Percentiles rank a stretch among this genome's conserved stretches.
phyloP scores from a whole-genome alignment of 2,329 filamentous ascomycete species.

The Trichoderma lentiforme region DNA sequence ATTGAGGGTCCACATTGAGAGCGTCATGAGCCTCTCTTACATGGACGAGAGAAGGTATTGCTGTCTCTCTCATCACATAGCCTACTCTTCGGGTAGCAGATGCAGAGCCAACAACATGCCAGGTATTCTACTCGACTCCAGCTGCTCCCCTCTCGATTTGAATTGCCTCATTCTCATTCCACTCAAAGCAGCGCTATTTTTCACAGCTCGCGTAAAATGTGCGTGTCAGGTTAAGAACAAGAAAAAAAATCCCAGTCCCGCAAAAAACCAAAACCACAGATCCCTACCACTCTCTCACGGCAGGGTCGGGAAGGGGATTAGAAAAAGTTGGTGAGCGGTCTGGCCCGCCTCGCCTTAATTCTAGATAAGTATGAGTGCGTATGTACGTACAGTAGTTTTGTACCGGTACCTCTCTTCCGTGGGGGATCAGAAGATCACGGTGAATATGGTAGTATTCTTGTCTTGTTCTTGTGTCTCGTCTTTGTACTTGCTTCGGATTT shows the following conservation, averaged over 20 bases:
- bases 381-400: background rate
- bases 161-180: background rate
- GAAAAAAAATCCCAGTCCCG: background rate
- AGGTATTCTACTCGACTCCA: no score
- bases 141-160: background rate
- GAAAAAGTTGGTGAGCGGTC: background rate
- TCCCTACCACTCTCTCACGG: background rate
- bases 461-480: no score
- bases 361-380: no score
- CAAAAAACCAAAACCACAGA: background rate
- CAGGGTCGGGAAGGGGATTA: background rate
- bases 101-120: no score
- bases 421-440: no score
- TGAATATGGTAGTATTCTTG: no score
- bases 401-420: background rate
- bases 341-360: constrained; percentile 6
- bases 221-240: background rate
- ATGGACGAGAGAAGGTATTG: background rate
- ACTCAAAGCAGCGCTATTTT: background rate
- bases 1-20: background rate
- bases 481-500: background rate
- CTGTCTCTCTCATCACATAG: background rate
- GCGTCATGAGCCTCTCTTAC: background rate
- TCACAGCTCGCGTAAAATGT: background rate
- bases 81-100: no score